Percentiles rank a stretch among this genome's conserved stretches.
Evolutionary conservation across 495 filamentous ascomycete genomes (phyloP).

Genomic region (Gamarada debralockiae): DNA sequence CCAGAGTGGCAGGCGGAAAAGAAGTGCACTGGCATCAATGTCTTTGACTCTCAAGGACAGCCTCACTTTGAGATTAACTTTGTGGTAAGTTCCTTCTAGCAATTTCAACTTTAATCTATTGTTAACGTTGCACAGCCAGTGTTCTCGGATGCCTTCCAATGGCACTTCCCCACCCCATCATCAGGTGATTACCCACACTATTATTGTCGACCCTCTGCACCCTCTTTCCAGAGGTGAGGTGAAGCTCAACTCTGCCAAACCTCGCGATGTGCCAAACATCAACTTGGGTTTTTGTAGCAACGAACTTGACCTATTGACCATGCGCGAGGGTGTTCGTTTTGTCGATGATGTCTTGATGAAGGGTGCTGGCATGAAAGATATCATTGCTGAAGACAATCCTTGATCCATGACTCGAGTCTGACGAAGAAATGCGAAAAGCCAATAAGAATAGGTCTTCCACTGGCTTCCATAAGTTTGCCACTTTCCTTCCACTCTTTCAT

Average conservation of each 20-base stretch:
- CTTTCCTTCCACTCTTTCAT: not conserved
- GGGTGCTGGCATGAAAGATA: slow-evolving; percentile 54
- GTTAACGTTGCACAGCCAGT: too few species aligned
- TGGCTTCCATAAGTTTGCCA: slow-evolving; percentile 40
- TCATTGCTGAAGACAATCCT: slow-evolving; percentile 50
- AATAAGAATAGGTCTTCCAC: slow-evolving; percentile 56
- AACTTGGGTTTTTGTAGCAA: slow-evolving; percentile 57
- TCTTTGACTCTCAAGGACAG: slow-evolving; percentile 54
- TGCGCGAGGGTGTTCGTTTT: slow-evolving; percentile 53
- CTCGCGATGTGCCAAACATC: slow-evolving; percentile 50
- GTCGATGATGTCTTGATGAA: slow-evolving; percentile 51
- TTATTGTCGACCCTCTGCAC: slow-evolving; percentile 57
- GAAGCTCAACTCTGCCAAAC: slow-evolving; percentile 46
- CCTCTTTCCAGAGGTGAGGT: slow-evolving; percentile 50
- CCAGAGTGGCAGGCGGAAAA: too few species aligned
- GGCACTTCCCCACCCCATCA: slow-evolving; percentile 52
- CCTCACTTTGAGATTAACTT: slow-evolving; percentile 67
- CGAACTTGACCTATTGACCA: slow-evolving; percentile 49
- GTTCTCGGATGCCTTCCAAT: slow-evolving; percentile 60
- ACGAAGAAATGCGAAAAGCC: slow-evolving; percentile 53
- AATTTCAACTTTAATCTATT: too few species aligned
- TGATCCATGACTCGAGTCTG: slow-evolving; percentile 53
- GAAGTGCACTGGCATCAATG: too few species aligned
- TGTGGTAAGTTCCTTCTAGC: too few species aligned
- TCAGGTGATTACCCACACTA: slow-evolving; percentile 47